Conservation (phyloP, 116 monocot species). For the Trichopus zeylanicus region DNA sequence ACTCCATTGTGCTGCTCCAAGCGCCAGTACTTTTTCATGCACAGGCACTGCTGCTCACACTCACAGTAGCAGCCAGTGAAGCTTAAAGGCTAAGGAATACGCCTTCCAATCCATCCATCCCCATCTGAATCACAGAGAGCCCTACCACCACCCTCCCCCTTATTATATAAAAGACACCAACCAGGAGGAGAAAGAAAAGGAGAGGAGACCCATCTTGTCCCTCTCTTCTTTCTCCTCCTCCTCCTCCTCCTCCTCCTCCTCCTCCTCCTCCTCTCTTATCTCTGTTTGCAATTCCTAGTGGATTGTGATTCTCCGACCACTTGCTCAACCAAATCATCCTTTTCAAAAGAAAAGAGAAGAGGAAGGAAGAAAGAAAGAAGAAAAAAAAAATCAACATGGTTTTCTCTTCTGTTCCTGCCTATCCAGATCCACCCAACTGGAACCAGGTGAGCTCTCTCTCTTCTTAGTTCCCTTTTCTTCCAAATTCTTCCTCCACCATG, state of each 20-base stretch:
- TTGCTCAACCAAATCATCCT: too few relatives aligned
- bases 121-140: constrained; percentile 7
- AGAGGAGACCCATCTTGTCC: too few relatives aligned
- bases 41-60: too few relatives aligned
- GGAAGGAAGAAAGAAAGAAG: too few relatives aligned
- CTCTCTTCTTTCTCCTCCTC: too few relatives aligned
- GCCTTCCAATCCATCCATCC: neutral
- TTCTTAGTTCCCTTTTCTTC: neutral
- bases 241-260: too few relatives aligned
- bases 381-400: constrained; percentile 40
- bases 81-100: constrained; percentile 42
- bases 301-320: constrained; percentile 63
- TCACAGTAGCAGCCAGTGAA: neutral
- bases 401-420: constrained; percentile 59
- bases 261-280: constrained; percentile 9
- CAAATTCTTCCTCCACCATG: too few relatives aligned
- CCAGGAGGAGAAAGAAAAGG: constrained; percentile 3
- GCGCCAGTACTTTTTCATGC: too few relatives aligned
- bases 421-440: constrained; percentile 80
- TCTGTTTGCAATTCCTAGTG: constrained; percentile 32
- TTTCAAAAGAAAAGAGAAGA: constrained; percentile 24
- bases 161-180: constrained; percentile 21
- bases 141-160: neutral
- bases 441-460: constrained; percentile 40
- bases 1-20: too few relatives aligned